These are phyloP conservation scores for Microascus cirrosus DNA, from an alignment of 2,329 filamentous ascomycete species.

Conservation along the genomic window DNA sequence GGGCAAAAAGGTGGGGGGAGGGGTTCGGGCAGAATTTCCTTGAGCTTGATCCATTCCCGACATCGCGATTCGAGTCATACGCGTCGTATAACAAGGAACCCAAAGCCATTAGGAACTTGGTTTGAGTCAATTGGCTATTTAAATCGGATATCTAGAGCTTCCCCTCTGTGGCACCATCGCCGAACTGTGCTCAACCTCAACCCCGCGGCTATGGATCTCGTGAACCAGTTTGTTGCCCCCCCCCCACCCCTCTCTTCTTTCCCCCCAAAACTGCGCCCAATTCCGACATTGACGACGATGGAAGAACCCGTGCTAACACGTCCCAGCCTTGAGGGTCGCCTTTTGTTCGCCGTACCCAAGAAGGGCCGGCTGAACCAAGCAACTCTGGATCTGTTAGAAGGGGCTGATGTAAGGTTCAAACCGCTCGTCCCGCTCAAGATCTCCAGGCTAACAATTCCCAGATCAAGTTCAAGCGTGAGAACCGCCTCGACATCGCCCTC, in stretches of 20 bases:
- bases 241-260: not conserved
- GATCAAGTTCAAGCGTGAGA: constrained; percentile 92
- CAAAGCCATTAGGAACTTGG: too few relatives aligned
- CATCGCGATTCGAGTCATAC: too few relatives aligned
- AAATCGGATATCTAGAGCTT: not conserved
- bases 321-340: constrained; percentile 72
- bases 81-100: too few relatives aligned
- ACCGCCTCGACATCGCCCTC: constrained; percentile 89
- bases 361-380: constrained; percentile 91
- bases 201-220: constrained; percentile 33
- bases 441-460: too few relatives aligned
- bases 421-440: too few relatives aligned
- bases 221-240: constrained; percentile 38
- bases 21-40: too few relatives aligned
- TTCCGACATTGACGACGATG: not conserved
- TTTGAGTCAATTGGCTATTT: not conserved
- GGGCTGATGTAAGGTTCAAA: constrained; percentile 47
- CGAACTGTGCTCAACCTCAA: not conserved
- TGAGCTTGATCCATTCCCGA: too few relatives aligned
- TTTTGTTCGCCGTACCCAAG: constrained; percentile 96
- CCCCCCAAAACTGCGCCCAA: not conserved
- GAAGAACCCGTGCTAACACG: constrained; percentile 1
- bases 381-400: constrained; percentile 80
- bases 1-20: too few relatives aligned
- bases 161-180: not conserved